Evolutionary conservation across 306 rosid species (phyloP).

Genomic region (Spatholobus suberectus): DNA sequence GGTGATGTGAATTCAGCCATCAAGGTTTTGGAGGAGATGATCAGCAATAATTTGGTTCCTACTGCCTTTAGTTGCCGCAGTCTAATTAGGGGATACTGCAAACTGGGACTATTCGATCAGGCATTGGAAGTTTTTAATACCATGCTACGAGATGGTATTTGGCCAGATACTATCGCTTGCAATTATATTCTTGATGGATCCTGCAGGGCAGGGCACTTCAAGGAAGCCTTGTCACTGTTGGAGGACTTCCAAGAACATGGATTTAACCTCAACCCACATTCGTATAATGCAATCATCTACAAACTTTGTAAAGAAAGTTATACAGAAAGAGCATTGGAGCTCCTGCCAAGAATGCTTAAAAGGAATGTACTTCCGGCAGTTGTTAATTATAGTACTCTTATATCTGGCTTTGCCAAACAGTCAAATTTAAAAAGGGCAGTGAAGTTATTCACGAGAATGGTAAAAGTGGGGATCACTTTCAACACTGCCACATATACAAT

Average conservation of each 20-base stretch:
- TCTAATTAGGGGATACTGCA: slow-evolving; percentile 56
- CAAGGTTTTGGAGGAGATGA: slow-evolving; percentile 59
- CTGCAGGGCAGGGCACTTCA: slow-evolving; percentile 53
- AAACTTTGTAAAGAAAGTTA: slow-evolving; percentile 57
- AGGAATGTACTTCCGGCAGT: slow-evolving; percentile 58
- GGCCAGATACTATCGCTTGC: slow-evolving; percentile 58
- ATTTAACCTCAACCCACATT: slow-evolving; percentile 54
- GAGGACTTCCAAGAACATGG: slow-evolving; percentile 55
- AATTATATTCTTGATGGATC: slow-evolving; percentile 58
- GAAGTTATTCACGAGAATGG: slow-evolving; percentile 56
- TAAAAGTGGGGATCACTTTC: slow-evolving; percentile 53
- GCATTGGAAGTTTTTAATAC: slow-evolving; percentile 49
- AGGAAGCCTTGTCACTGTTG: slow-evolving; percentile 58
- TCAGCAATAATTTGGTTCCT: slow-evolving; percentile 46
- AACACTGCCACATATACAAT: slow-evolving; percentile 53
- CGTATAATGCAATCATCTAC: slow-evolving; percentile 58
- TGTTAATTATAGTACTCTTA: slow-evolving; percentile 60
- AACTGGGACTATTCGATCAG: slow-evolving; percentile 46
- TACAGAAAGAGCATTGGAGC: slow-evolving; percentile 57
- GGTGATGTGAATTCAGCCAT: slow-evolving; percentile 58
- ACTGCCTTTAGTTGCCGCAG: slow-evolving; percentile 41
- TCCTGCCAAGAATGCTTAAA: slow-evolving; percentile 73
- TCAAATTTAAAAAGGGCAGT: slow-evolving; percentile 47
- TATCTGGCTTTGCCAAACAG: slow-evolving; percentile 63
- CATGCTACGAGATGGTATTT: slow-evolving; percentile 51